Evolutionary conservation across 2,329 filamentous ascomycete genomes (phyloP), one percentile per base, ranked within the genome.

Genomic region (Aspergillus sp.): DNA sequence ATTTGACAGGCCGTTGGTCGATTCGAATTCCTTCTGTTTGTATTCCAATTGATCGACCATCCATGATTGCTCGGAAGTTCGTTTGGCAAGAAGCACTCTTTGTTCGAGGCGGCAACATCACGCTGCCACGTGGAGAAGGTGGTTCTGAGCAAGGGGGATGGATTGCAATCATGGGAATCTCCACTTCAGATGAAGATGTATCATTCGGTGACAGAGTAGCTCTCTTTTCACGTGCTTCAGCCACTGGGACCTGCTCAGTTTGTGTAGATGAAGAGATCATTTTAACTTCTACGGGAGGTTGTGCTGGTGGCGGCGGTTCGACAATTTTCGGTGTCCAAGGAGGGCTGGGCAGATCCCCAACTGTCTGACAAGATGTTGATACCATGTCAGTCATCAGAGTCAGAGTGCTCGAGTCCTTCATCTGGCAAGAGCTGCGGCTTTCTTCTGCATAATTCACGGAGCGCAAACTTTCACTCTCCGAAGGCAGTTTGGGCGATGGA

Each of bases 1-100:
- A 74, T 52, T 82, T 83, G 48, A 85, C 80, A 36, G 88, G 71
- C 48, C 90, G 81, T 68, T 82, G 81, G 60, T 95, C 90, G 5
- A 94, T 80, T 43, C 88, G 81, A 45, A 97, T 96, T 46, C 88
- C 87, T 54, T 97, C 90, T 0, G 93, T 98, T 71, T 98, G 93
- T 45, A 90, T 77, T 2, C 78, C 81, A 37, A 68, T 74, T 44
- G 76, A 83, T 33, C 69, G 71, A 52, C 73, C 72, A 12, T 70
- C 64, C 27, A 66, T 61, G 7, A 72, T 56, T 31, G 72, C 58
- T 8, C 75, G 65, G 39, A 82, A 71, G 32, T 76, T 76, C 27
- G 90, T 89, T 66, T 98, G 93, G 57, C 86, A 91, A 12, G 82
- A 83, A 50, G 86, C 82, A 65, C 89, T 89, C 64, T 90, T 96